phyloP scores from a whole-genome alignment of 129 eudicot genomes.

The Ambrosia trifida region DNA sequence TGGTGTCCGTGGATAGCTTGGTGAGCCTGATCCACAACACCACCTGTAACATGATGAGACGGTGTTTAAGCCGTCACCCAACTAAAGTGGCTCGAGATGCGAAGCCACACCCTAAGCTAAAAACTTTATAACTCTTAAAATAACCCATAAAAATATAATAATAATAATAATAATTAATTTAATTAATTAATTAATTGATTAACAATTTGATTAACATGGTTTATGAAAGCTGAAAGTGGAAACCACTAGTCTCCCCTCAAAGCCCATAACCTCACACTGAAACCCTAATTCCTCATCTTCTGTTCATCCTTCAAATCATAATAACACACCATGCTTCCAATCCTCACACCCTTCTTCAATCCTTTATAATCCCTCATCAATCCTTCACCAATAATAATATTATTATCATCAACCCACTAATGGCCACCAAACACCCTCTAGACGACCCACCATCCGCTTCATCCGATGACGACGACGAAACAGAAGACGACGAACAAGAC shows the following conservation, averaged over 20 bases:
- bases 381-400: not conserved
- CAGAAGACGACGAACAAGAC: constrained; percentile 30
- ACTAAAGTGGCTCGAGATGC: too few relatives aligned
- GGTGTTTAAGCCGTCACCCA: too few relatives aligned
- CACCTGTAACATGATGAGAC: too few relatives aligned
- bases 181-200: too few relatives aligned
- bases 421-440: constrained; percentile 32
- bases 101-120: too few relatives aligned
- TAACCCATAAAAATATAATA: too few relatives aligned
- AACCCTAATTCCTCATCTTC: constrained; percentile 22
- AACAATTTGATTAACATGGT: too few relatives aligned
- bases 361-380: not conserved
- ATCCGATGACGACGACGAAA: constrained; percentile 34
- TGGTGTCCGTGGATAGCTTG: too few relatives aligned
- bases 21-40: too few relatives aligned
- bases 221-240: not conserved
- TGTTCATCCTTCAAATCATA: constrained; percentile 6
- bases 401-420: not conserved
- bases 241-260: not conserved
- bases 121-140: too few relatives aligned
- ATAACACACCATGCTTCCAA: not conserved
- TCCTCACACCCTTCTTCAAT: constrained; percentile 14
- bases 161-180: too few relatives aligned
- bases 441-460: constrained; percentile 40
- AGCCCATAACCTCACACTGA: constrained; percentile 1